phyloP scores from a whole-genome alignment of 345 rosid species.

The Raphanus sativus region DNA sequence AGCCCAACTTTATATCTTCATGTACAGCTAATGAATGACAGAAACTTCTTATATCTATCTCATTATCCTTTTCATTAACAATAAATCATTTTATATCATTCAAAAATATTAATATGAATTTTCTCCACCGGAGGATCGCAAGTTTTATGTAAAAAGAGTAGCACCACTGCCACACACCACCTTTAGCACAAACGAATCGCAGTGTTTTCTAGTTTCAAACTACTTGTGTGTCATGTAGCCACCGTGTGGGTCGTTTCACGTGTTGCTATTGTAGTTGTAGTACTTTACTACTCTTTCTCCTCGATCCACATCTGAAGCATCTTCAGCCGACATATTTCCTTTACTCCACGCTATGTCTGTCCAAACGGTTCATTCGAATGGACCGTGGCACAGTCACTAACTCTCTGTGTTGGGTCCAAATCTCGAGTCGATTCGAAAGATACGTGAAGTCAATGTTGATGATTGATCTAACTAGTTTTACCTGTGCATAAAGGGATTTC shows the following conservation, averaged over 20 bases:
- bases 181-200: conserved; percentile 50
- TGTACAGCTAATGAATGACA: conserved; percentile 40
- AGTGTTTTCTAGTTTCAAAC: conserved; percentile 26
- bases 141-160: conserved; percentile 52
- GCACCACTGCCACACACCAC: conserved; percentile 53
- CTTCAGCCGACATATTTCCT: conserved; percentile 29
- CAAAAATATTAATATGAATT: conserved; percentile 29
- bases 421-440: no score
- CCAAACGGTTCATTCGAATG: conserved; percentile 45
- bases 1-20: conserved; percentile 27
- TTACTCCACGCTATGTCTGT: conserved; percentile 41
- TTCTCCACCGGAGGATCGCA: conserved; percentile 51
- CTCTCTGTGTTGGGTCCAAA: background rate
- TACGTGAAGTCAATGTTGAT: no score
- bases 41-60: conserved; percentile 15
- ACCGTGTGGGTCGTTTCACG: conserved; percentile 33
- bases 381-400: conserved; percentile 36
- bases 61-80: background rate
- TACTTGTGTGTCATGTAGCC: conserved; percentile 37
- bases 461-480: no score
- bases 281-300: conserved; percentile 20
- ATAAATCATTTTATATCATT: background rate
- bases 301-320: conserved; percentile 45
- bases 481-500: no score
- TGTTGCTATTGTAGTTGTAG: conserved; percentile 31